Evolutionary conservation across 257 asterid species (phyloP).

Genomic region (Solanum medicagineum): DNA sequence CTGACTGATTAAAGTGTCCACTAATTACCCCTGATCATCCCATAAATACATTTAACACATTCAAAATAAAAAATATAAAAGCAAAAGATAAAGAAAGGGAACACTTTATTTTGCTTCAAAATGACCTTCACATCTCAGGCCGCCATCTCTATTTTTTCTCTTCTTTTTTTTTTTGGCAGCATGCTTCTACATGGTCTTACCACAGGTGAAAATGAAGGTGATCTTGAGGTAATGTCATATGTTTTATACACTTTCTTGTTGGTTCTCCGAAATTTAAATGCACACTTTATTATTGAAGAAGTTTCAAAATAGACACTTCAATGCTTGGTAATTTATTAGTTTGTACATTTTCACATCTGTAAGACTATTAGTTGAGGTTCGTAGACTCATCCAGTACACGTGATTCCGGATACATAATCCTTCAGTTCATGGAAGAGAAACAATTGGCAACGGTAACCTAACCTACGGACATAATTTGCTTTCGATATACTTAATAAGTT

Average conservation of each 20-base stretch:
- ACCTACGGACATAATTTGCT: neutral
- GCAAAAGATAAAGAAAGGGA: neutral
- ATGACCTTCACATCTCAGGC: conserved; percentile 2
- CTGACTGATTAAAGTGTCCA: neutral
- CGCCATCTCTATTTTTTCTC: neutral
- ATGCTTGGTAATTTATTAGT: neutral
- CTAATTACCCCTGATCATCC: neutral
- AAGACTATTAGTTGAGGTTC: neutral
- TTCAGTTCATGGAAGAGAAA: neutral
- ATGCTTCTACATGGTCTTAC: conserved; percentile 88
- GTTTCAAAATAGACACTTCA: neutral
- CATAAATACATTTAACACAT: neutral
- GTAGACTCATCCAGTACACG: neutral
- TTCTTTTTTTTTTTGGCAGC: conserved; percentile 33
- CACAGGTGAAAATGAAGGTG: conserved; percentile 71
- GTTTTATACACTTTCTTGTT: neutral
- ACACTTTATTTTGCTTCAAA: neutral
- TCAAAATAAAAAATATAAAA: neutral
- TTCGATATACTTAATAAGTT: neutral
- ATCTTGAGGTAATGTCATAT: conserved; percentile 63
- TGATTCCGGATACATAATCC: neutral
- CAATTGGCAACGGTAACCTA: neutral
- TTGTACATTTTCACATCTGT: neutral
- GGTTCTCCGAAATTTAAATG: neutral
- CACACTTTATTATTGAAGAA: neutral